Percentiles rank a stretch among this genome's conserved stretches.
Conservation (phyloP, 768 basidiomycete genomes). For the Erythrobasidium yunnanense region DNA sequence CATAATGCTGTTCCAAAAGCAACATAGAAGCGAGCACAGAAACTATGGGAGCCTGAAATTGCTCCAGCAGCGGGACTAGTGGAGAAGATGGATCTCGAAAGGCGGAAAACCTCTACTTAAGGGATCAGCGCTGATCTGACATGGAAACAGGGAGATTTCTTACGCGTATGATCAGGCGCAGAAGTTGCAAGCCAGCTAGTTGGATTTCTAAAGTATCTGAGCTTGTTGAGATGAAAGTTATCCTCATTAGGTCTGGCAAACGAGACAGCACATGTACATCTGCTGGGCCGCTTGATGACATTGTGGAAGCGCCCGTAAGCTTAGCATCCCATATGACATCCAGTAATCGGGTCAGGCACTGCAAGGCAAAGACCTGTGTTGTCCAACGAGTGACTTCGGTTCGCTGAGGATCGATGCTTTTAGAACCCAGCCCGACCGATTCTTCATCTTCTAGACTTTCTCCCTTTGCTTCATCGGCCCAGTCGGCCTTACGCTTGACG, state of each 20-base stretch:
- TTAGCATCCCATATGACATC: constrained; percentile 58
- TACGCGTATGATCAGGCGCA: constrained; percentile 86
- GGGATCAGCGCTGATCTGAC: not conserved
- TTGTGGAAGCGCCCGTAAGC: constrained; percentile 61
- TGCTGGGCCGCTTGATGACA: constrained; percentile 47
- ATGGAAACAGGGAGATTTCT: constrained; percentile 15
- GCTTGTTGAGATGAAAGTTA: constrained; percentile 95
- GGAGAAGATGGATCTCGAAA: constrained; percentile 88
- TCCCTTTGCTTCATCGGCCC: constrained; percentile 47
- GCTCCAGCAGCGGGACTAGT: constrained; percentile 78
- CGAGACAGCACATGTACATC: constrained; percentile 71
- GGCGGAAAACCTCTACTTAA: constrained; percentile 64
- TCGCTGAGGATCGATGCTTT: constrained; percentile 41
- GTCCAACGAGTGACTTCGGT: constrained; percentile 60
- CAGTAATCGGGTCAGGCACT: constrained; percentile 83
- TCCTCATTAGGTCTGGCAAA: constrained; percentile 84
- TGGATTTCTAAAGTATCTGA: constrained; percentile 94
- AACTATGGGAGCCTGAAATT: constrained; percentile 95
- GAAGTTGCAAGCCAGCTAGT: constrained; percentile 73
- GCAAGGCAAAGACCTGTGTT: constrained; percentile 86
- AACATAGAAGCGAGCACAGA: constrained; percentile 95
- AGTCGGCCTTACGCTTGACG: constrained; percentile 54
- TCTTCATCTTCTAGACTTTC: constrained; percentile 71
- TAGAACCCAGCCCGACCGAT: constrained; percentile 69
- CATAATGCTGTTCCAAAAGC: constrained; percentile 85